A percentile compares a stretch with the other conserved stretches of the same genome.
These are phyloP conservation scores for Aspergillus cavernicola DNA, from an alignment of 495 filamentous ascomycete species.

Conservation along the genomic window DNA sequence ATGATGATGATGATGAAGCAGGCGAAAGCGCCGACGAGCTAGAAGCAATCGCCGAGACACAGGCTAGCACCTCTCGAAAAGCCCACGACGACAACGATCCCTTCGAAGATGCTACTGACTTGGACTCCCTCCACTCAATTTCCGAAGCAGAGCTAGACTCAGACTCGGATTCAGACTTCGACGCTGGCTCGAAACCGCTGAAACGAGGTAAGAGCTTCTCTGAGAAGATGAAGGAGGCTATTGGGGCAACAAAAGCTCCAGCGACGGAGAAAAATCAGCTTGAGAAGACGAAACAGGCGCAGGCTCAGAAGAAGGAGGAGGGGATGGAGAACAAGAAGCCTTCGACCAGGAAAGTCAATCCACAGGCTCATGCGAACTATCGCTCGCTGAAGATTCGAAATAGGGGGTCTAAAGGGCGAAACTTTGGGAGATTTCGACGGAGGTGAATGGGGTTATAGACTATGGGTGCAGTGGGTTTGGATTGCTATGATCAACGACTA, in stretches of 20 bases:
- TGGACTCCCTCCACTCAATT: slow-evolving; percentile 30
- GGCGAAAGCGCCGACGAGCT: slow-evolving; percentile 31
- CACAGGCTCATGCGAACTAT: slow-evolving; percentile 78
- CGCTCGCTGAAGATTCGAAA: slow-evolving; percentile 75
- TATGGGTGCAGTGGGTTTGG: neutral
- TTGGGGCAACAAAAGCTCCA: slow-evolving; percentile 19
- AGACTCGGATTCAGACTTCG: slow-evolving; percentile 27
- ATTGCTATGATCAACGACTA: slow-evolving; percentile 27
- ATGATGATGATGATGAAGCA: slow-evolving; percentile 20
- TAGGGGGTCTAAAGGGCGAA: slow-evolving; percentile 38
- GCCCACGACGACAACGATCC: neutral
- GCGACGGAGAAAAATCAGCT: neutral
- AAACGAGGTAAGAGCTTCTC: slow-evolving; percentile 38
- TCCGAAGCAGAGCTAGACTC: slow-evolving; percentile 35
- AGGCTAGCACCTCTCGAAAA: neutral
- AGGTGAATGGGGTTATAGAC: slow-evolving; percentile 29
- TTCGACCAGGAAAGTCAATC: slow-evolving; percentile 62
- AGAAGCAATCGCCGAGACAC: slow-evolving; percentile 31
- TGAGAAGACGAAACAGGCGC: slow-evolving; percentile 8
- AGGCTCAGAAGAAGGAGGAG: slow-evolving; percentile 28
- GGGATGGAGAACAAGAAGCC: slow-evolving; percentile 53
- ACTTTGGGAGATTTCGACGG: slow-evolving; percentile 43
- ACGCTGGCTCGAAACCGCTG: slow-evolving; percentile 21
- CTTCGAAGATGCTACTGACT: slow-evolving; percentile 24
- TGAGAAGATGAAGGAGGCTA: slow-evolving; percentile 43